phyloP scores from a whole-genome alignment of 495 filamentous ascomycete species.

The Xylaria cubensis region DNA sequence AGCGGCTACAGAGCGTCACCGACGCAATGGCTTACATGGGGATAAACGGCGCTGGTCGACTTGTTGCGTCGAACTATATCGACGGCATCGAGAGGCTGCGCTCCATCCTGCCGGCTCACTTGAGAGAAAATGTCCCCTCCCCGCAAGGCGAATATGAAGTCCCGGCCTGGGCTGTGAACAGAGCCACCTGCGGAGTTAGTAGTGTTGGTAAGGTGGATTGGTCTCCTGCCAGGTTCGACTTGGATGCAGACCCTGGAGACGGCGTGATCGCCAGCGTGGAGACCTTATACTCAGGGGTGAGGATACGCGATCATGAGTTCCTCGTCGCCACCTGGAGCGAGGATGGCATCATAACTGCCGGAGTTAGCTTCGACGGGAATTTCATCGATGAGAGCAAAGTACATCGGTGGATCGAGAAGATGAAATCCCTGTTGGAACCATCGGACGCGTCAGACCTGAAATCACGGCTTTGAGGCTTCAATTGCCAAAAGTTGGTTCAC shows the following conservation, averaged over 20 bases:
- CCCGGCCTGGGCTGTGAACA: background rate
- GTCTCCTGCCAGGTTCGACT: conserved; percentile 12
- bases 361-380: conserved; percentile 27
- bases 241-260: conserved; percentile 21
- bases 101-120: conserved; percentile 4
- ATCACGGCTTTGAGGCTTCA: conserved; percentile 14
- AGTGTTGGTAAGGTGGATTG: conserved; percentile 20
- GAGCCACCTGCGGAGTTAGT: conserved; percentile 17
- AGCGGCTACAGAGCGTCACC: background rate
- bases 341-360: conserved; percentile 21
- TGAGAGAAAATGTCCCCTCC: conserved; percentile 10
- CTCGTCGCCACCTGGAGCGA: conserved; percentile 17
- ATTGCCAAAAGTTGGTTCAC: no score
- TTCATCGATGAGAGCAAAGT: conserved; percentile 21
- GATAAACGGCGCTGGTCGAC: conserved; percentile 18
- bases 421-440: conserved; percentile 23
- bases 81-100: conserved; percentile 27
- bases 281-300: background rate
- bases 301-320: conserved; percentile 22
- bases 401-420: conserved; percentile 15
- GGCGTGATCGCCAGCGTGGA: conserved; percentile 21
- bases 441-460: conserved; percentile 2
- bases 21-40: conserved; percentile 24
- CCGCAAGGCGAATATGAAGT: conserved; percentile 18
- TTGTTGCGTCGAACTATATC: conserved; percentile 27